These are phyloP conservation scores for Lagenaria siceraria DNA, from an alignment of 306 rosid genomes.

Conservation along the genomic window DNA sequence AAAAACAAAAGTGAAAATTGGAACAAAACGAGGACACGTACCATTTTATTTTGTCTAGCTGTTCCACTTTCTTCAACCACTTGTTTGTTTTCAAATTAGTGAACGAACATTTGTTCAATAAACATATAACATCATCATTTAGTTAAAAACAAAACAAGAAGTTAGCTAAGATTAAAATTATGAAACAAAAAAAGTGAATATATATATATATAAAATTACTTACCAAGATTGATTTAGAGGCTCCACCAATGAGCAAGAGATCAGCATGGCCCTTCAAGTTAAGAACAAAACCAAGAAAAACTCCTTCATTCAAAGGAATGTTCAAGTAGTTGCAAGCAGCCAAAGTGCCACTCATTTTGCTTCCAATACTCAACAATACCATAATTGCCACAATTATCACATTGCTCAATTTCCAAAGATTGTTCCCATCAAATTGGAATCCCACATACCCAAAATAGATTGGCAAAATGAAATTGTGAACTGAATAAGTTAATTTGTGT, in stretches of 20 bases:
- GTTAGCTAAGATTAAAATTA: no score
- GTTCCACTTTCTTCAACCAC: background rate
- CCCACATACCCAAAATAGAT: conserved; percentile 80
- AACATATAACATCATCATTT: background rate
- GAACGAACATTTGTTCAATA: background rate
- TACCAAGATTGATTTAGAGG: conserved; percentile 44
- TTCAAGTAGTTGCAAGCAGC: conserved; percentile 42
- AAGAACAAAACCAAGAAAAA: conserved; percentile 61
- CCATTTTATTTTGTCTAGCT: background rate
- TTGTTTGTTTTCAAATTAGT: background rate
- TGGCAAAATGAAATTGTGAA: conserved; percentile 72
- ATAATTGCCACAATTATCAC: conserved; percentile 15
- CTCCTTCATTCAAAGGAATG: conserved; percentile 56
- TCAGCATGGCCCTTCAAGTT: conserved; percentile 92
- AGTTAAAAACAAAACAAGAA: background rate
- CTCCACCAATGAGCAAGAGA: conserved; percentile 54
- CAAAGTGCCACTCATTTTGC: conserved; percentile 76
- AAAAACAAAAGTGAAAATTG: background rate
- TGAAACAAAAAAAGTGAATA: background rate
- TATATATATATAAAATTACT: conserved; percentile 6
- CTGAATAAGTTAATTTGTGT: conserved; percentile 66
- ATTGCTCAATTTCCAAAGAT: conserved; percentile 13
- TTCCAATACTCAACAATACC: conserved; percentile 45
- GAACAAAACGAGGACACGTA: background rate
- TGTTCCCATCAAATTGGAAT: conserved; percentile 48